Evolutionary conservation across 768 basidiomycete genomes (phyloP).

Genomic region (Sarcomyxa edulis): DNA sequence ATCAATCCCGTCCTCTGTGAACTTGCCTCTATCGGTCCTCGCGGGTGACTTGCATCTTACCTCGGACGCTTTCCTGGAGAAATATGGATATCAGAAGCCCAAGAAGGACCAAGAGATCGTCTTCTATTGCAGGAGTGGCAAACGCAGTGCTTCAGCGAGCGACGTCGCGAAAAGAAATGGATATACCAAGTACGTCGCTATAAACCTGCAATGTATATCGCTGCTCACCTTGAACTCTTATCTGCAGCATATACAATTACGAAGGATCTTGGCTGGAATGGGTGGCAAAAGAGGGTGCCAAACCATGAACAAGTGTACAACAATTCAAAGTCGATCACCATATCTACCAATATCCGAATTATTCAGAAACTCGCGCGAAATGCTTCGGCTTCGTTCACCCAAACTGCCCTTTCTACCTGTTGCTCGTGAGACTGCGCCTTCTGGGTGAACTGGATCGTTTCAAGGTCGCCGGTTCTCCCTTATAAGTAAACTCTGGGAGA

Average conservation of each 20-base stretch:
- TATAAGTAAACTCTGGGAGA: too few relatives aligned
- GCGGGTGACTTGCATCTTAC: conserved; percentile 56
- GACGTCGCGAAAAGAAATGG: conserved; percentile 81
- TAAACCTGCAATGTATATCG: neutral
- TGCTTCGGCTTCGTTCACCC: too few relatives aligned
- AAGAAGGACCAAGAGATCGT: conserved; percentile 65
- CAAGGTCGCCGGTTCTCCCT: too few relatives aligned
- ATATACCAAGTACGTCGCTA: conserved; percentile 61
- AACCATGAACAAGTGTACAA: conserved; percentile 43
- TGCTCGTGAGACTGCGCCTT: too few relatives aligned
- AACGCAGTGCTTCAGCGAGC: conserved; percentile 73
- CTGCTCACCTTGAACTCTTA: neutral
- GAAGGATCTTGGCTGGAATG: conserved; percentile 89
- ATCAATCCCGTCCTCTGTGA: conserved; percentile 88
- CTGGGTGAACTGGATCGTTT: too few relatives aligned
- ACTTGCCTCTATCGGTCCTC: conserved; percentile 81
- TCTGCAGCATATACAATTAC: conserved; percentile 61
- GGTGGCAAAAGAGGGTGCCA: conserved; percentile 46
- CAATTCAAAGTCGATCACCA: conserved; percentile 51
- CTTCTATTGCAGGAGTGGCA: conserved; percentile 90
- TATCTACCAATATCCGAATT: too few relatives aligned
- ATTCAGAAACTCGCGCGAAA: too few relatives aligned
- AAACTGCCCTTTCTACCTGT: too few relatives aligned
- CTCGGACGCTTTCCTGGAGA: conserved; percentile 50
- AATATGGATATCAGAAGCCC: conserved; percentile 75